These are phyloP conservation scores for Aspergillus fructus DNA, from an alignment of 2,329 filamentous ascomycete genomes.

Conservation along the genomic window DNA sequence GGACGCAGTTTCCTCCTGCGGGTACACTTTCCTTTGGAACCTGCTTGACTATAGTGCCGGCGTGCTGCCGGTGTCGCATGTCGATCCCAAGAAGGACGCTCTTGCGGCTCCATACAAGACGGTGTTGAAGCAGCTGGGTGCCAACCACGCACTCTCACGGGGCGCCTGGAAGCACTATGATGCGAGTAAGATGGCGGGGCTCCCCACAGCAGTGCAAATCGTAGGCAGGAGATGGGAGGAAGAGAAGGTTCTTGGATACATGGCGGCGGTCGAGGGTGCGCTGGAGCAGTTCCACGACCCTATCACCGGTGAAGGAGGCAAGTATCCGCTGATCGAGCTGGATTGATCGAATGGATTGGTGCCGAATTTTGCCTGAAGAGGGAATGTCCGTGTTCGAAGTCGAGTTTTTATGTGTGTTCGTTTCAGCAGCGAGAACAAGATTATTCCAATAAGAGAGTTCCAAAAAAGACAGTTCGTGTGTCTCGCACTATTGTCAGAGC, in stretches of 20 bases:
- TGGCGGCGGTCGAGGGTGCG: conserved; percentile 75
- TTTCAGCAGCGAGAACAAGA: no score
- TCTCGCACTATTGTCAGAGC: background rate
- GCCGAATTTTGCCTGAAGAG: no score
- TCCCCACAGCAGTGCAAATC: conserved; percentile 84
- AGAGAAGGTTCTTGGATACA: conserved; percentile 80
- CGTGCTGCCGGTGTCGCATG: conserved; percentile 80
- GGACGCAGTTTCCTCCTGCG: conserved; percentile 80
- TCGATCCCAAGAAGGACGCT: conserved; percentile 69
- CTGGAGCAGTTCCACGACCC: conserved; percentile 52
- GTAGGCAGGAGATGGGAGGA: conserved; percentile 78
- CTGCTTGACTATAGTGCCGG: conserved; percentile 85
- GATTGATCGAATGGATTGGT: conserved; percentile 24
- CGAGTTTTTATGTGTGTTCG: no score
- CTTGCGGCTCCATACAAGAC: conserved; percentile 53
- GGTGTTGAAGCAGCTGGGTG: conserved; percentile 35
- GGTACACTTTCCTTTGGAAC: conserved; percentile 93
- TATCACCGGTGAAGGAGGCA: conserved; percentile 31
- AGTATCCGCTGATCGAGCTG: conserved; percentile 39
- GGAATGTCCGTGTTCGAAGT: no score
- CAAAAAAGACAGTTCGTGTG: no score
- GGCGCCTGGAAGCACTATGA: conserved; percentile 88
- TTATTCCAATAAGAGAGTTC: no score
- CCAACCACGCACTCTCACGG: conserved; percentile 72
- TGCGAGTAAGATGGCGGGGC: conserved; percentile 75